Evolutionary conservation across 2,329 filamentous ascomycete species (phyloP), one percentile per base, ranked within the genome.

Genomic region (Emmonsiellopsis sp.): DNA sequence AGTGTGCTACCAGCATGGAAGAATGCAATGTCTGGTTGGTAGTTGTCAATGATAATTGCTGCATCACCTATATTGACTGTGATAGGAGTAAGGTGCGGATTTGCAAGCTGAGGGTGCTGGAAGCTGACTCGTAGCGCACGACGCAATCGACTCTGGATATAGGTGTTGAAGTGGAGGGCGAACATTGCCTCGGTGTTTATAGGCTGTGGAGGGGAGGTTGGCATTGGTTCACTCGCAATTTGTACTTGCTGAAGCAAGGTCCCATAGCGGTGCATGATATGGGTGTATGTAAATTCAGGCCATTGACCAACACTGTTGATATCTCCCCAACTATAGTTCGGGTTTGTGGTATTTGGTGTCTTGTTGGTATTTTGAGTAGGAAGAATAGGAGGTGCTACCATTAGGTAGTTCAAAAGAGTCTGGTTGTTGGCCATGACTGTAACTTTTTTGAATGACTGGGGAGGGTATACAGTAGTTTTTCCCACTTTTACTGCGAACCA

Each of bases 21-120:
- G 40, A 46, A 58, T n/a, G 55, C 56, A 13, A 55, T 53, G 42
- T 58, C 58, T 32, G 58, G 56, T 46, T 42, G 37, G 40, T 52
- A 58, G 38, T 51, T 50, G 43, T 58, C 44, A 30, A 58, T 50
- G n/a, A 53, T 47, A 16, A 11, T 20, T 37, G 56, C 57, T 5
- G 47, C 20, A 7, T 30, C 31, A 20, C 54, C 56, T 15, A 46
- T 50, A 35, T 54, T 45, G 15, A 56, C 30, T 13, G 50, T 55
- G 13, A 58, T 50, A 16, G 11, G 11, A 34, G 41, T 48, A 35
- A 57, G 52, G 5, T 41, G 32, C 20, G 20, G 45, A 15, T n/a
- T 32, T 15, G 15, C 16, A 32, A 55, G 51, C 41, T 50, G 30
- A 5, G 49, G 55, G 20, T 37, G 45, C 13, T 55, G 53, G 26